Percentiles rank a stretch among this genome's conserved stretches.
Conservation (phyloP, 2,329 filamentous ascomycete genomes). For the Stachybotrys chartarum region DNA sequence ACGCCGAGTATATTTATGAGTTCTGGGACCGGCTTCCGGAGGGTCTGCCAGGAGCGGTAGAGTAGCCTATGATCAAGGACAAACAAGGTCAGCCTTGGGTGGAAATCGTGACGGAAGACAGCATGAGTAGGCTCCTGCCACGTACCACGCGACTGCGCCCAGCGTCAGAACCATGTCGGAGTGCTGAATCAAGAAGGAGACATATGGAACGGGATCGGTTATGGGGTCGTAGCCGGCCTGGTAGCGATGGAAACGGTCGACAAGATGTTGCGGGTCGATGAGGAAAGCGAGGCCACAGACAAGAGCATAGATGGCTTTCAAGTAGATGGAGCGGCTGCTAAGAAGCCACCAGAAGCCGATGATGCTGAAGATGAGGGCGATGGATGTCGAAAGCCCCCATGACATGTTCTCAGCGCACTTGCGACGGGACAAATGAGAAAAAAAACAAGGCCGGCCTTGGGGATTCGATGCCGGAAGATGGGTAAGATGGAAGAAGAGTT, state of each 20-base stretch:
- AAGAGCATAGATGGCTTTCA: slow-evolving; percentile 22
- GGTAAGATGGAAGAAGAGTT: slow-evolving; percentile 13
- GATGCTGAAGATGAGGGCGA: slow-evolving; percentile 30
- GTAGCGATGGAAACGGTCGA: slow-evolving; percentile 17
- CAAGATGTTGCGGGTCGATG: slow-evolving; percentile 21
- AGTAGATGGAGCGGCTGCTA: slow-evolving; percentile 22
- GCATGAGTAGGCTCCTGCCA: slow-evolving; percentile 7
- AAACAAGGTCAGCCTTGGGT: slow-evolving; percentile 7
- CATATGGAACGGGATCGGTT: slow-evolving; percentile 36
- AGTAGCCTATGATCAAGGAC: slow-evolving; percentile 54
- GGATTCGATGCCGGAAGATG: slow-evolving; percentile 20
- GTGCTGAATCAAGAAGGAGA: slow-evolving; percentile 35
- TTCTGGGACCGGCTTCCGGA: slow-evolving; percentile 85
- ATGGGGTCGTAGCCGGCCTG: slow-evolving; percentile 21
- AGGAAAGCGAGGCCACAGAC: slow-evolving; percentile 23
- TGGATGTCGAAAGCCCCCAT: slow-evolving; percentile 34
- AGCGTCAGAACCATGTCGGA: slow-evolving; percentile 49
- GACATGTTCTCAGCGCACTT: slow-evolving; percentile 32
- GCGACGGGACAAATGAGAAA: slow-evolving; percentile 10
- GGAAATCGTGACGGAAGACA: slow-evolving; percentile 2
- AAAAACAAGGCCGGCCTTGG: slow-evolving; percentile 6
- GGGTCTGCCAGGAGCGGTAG: slow-evolving; percentile 78
- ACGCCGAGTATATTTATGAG: slow-evolving; percentile 87
- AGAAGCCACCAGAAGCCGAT: slow-evolving; percentile 30
- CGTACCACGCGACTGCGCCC: slow-evolving; percentile 47